Percentiles rank a stretch among this genome's conserved stretches.
Conservation (phyloP, 75 land plant genomes). For the Ceratopteris richardii region DNA sequence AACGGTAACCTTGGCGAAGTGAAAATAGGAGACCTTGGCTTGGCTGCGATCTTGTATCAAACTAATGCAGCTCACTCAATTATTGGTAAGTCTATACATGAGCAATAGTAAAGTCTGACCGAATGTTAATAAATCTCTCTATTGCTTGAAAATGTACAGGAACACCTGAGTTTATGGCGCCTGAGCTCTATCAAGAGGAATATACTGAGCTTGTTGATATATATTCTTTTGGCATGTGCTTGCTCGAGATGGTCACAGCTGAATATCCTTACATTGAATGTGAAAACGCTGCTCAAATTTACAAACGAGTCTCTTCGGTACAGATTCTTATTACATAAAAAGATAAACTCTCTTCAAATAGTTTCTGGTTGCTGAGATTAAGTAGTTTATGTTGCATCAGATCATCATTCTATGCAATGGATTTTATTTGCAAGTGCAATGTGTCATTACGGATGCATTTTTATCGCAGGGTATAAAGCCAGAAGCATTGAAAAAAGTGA, state of each 20-base stretch:
- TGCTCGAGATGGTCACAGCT: slow-evolving; percentile 72
- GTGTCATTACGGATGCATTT: no score
- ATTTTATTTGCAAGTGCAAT: no score
- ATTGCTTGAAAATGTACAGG: slow-evolving; percentile 27
- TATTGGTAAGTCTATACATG: slow-evolving; percentile 31
- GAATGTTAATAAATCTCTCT: no score
- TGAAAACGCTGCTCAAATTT: slow-evolving; percentile 65
- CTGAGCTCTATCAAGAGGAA: slow-evolving; percentile 72
- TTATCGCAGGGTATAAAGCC: slow-evolving; percentile 69
- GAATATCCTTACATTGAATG: slow-evolving; percentile 82
- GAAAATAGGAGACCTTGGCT: slow-evolving; percentile 77
- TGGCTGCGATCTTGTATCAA: slow-evolving; percentile 50
- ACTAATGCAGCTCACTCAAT: slow-evolving; percentile 53
- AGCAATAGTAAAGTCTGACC: no score
- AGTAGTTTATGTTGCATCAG: no score
- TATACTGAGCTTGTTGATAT: slow-evolving; percentile 70
- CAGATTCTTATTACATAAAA: no score
- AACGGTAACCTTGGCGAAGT: slow-evolving; percentile 79
- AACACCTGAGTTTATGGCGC: slow-evolving; percentile 84
- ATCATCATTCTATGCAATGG: no score
- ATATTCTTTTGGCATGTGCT: slow-evolving; percentile 78
- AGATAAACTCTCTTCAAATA: no score
- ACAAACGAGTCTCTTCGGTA: slow-evolving; percentile 61
- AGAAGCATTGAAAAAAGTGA: slow-evolving; percentile 61
- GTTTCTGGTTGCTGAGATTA: no score